These are phyloP conservation scores for Fraxinus nigra DNA, from an alignment of 305 asterid genomes.

Conservation along the genomic window DNA sequence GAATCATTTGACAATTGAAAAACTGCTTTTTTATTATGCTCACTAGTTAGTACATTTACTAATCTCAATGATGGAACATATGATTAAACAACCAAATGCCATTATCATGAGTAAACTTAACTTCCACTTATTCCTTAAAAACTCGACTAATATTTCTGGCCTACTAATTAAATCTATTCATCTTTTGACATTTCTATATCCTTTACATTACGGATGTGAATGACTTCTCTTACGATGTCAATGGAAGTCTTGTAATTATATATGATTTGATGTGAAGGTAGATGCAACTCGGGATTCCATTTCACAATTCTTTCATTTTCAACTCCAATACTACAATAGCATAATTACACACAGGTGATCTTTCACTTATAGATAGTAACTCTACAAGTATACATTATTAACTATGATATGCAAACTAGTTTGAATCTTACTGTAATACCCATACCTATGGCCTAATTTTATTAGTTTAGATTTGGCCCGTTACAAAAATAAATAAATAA, in stretches of 20 bases:
- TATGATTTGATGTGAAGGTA: background rate
- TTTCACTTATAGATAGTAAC: background rate
- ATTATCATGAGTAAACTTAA: background rate
- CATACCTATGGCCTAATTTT: too few relatives aligned
- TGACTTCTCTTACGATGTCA: background rate
- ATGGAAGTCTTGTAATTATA: background rate
- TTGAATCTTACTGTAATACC: background rate
- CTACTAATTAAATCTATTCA: background rate
- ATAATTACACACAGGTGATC: background rate
- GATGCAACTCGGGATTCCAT: background rate
- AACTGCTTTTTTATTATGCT: background rate
- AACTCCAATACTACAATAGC: background rate
- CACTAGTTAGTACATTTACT: background rate
- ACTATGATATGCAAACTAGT: background rate
- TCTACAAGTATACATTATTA: background rate
- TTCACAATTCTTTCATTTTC: background rate
- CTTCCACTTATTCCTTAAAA: background rate
- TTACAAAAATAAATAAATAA: too few relatives aligned
- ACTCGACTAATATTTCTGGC: background rate
- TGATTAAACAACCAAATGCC: background rate
- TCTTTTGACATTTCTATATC: background rate
- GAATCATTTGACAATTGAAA: background rate
- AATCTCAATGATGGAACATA: background rate
- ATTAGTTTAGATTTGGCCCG: too few relatives aligned
- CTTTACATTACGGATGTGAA: background rate